These are phyloP conservation scores for Lentinula detonsa DNA, from an alignment of 768 basidiomycete species.

Conservation along the genomic window DNA sequence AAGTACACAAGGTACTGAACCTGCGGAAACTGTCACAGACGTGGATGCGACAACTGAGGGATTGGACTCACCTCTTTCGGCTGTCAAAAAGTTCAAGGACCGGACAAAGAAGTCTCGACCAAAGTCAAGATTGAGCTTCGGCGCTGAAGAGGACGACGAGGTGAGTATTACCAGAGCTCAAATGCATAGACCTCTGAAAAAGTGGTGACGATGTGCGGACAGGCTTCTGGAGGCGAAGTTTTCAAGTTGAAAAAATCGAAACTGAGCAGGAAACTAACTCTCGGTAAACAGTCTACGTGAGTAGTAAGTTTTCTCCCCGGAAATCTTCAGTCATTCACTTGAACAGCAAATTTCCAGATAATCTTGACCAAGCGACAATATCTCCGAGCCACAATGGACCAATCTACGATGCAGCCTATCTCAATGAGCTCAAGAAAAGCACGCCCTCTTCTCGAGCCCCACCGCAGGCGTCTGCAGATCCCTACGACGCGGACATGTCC, in stretches of 20 bases:
- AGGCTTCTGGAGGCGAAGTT: conserved; percentile 34
- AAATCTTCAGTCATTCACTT: conserved; percentile 10
- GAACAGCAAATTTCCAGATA: conserved; percentile 36
- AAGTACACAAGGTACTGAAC: background rate
- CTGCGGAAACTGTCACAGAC: background rate
- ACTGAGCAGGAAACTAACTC: conserved; percentile 58
- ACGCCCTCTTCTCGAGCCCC: conserved; percentile 51
- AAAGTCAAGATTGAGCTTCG: conserved; percentile 74
- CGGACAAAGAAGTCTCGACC: conserved; percentile 61
- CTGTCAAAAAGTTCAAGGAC: conserved; percentile 66
- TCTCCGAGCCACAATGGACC: conserved; percentile 40
- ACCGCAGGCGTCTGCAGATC: conserved; percentile 23
- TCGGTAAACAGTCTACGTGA: conserved; percentile 52
- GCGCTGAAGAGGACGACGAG: conserved; percentile 40
- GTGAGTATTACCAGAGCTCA: conserved; percentile 36
- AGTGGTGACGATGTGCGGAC: background rate
- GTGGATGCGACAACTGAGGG: conserved; percentile 8
- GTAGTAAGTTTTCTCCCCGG: conserved; percentile 8
- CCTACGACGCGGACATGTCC: conserved; percentile 49
- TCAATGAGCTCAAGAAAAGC: conserved; percentile 74
- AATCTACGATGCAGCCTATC: conserved; percentile 65
- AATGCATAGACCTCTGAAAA: background rate
- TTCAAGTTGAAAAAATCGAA: conserved; percentile 82
- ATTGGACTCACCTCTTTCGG: conserved; percentile 51
- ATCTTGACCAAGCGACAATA: conserved; percentile 53